These are phyloP conservation scores for Aspergillus campestris DNA, from an alignment of 495 filamentous ascomycete species.

Conservation along the genomic window DNA sequence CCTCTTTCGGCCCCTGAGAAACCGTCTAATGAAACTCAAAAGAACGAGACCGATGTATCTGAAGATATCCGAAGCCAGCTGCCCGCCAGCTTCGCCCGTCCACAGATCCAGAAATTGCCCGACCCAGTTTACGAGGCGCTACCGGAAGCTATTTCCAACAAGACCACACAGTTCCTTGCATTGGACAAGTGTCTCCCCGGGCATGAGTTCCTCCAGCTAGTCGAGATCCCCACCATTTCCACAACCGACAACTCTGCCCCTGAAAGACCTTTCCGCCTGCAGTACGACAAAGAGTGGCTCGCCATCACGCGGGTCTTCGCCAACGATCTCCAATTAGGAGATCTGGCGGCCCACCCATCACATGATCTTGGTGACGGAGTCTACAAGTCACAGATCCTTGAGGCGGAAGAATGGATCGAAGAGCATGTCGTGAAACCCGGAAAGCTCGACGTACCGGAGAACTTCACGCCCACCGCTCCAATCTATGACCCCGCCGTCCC, in stretches of 20 bases:
- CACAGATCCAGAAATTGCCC: constrained; percentile 14
- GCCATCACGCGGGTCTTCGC: constrained; percentile 81
- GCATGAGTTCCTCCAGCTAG: constrained; percentile 73
- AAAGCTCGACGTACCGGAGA: constrained; percentile 58
- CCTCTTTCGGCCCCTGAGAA: too few species aligned
- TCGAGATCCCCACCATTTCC: constrained; percentile 45
- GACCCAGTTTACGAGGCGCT: constrained; percentile 32
- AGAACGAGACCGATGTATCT: constrained; percentile 27
- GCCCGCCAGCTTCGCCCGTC: constrained; percentile 53
- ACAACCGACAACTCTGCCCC: constrained; percentile 10
- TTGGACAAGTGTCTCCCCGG: constrained; percentile 71
- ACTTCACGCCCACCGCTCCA: constrained; percentile 72
- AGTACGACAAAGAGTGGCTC: constrained; percentile 92
- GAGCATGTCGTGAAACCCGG: constrained; percentile 54
- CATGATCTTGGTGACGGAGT: constrained; percentile 51
- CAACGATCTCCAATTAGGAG: constrained; percentile 48
- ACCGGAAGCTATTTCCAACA: constrained; percentile 56
- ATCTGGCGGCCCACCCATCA: constrained; percentile 38
- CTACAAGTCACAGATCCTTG: constrained; percentile 55
- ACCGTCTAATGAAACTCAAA: too few species aligned
- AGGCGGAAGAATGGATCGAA: constrained; percentile 66
- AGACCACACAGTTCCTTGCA: constrained; percentile 73
- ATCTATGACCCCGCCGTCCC: constrained; percentile 43
- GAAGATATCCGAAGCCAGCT: constrained; percentile 57
- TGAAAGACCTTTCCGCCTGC: constrained; percentile 38